These are phyloP conservation scores for Trichoderma endophyticum DNA, from an alignment of 2,329 filamentous ascomycete species.

Conservation along the genomic window DNA sequence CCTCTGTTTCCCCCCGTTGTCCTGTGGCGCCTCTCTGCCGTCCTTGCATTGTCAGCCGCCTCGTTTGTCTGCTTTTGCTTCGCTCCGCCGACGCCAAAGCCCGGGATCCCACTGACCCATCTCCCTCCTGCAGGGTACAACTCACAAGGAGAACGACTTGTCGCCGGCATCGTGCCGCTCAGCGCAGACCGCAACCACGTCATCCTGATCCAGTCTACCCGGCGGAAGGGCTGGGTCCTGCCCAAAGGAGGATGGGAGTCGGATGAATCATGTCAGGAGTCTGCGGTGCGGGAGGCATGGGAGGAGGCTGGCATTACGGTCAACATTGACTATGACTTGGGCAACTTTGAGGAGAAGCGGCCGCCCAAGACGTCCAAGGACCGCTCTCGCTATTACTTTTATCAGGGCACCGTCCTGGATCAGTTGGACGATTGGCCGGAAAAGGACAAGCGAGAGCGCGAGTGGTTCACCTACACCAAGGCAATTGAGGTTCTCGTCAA, in stretches of 20 bases:
- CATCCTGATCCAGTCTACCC: slow-evolving; percentile 87
- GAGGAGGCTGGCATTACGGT: slow-evolving; percentile 94
- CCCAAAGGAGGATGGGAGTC: slow-evolving; percentile 98
- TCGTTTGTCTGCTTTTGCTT: slow-evolving; percentile 18
- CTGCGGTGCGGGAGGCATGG: slow-evolving; percentile 90
- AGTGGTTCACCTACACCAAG: slow-evolving; percentile 84
- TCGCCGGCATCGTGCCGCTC: slow-evolving; percentile 90
- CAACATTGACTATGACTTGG: slow-evolving; percentile 79
- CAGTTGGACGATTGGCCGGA: slow-evolving; percentile 92
- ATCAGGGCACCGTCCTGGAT: slow-evolving; percentile 80
- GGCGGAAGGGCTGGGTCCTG: slow-evolving; percentile 90
- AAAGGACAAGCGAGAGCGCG: slow-evolving; percentile 81
- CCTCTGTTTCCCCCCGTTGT: background rate
- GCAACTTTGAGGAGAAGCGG: slow-evolving; percentile 79
- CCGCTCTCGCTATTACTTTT: slow-evolving; percentile 70
- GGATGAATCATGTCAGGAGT: slow-evolving; percentile 82
- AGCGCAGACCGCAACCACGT: slow-evolving; percentile 84
- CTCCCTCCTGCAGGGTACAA: slow-evolving; percentile 70
- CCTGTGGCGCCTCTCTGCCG: background rate
- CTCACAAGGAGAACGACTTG: slow-evolving; percentile 85
- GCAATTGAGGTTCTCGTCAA: slow-evolving; percentile 73
- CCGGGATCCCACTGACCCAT: slow-evolving; percentile 24
- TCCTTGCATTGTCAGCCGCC: background rate
- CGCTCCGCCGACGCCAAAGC: slow-evolving; percentile 18
- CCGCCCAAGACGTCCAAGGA: slow-evolving; percentile 70